Base-by-base conservation (phyloP, 2,329 filamentous ascomycete genomes). In the Capronia coronata region DNA sequence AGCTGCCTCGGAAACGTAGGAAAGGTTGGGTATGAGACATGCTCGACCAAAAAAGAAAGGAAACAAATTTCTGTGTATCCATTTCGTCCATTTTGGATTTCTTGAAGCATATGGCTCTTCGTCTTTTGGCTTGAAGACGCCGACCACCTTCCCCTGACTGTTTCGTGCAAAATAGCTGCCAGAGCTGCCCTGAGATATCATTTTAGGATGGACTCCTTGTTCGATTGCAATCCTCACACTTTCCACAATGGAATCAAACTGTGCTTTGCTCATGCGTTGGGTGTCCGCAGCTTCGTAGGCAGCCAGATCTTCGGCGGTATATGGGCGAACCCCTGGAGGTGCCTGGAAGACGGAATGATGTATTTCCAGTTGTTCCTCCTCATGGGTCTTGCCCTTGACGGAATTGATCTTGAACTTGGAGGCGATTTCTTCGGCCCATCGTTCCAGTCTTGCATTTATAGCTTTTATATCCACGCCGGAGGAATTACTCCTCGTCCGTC, bases 71-170 rank as follows among this genome's bases (percentile, higher is more conserved):
- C 93, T 79, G 68, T 98, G 93, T 72, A 98, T 90, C 93, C 93
- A 98, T 70, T 98, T 98, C 61, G 94, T 97, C 91, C 91, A 97
- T 67, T 98, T 98, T 4, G 93, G 93, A 65, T 98, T 98, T 60
- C 88, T 86, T 25, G 87, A 93, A 1, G 93, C 93, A 65, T 96
- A 98, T 1, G 93, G 93, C 68, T 98, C 94, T 71, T 98, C 93
- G 61, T 98, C 93, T 70, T 98, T 98, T 35, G 93, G 93, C 68
- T 98, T 98, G 72, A 98, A 98, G 3, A 98, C 93, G 29, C 90
- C 93, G 2, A 98, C 88, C 13, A 96, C 87, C 71, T 94, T 96
- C 44, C 93, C 93, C 49, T 91, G 84, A 1, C 80, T 80, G 62
- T 95, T 94, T 51, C 90, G 79, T 21, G 93, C 93, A 75, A 98